Conservation (phyloP, 2,329 filamentous ascomycete genomes). For the Arthroderma sp. region DNA sequence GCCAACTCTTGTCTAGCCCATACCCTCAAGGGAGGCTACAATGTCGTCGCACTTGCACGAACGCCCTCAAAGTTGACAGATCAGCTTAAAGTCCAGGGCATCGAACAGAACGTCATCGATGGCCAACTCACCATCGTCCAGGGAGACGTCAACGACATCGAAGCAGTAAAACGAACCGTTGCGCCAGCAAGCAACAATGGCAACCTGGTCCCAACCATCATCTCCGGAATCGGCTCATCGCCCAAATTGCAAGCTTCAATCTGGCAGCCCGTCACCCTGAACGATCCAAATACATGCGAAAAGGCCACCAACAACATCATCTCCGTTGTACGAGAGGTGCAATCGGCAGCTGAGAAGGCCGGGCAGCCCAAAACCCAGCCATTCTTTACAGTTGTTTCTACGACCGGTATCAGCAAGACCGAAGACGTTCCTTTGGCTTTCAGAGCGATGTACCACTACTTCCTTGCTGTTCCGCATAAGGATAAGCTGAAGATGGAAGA, state of each 20-base stretch:
- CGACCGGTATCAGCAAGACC: conserved; percentile 18
- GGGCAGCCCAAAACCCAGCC: conserved; percentile 10
- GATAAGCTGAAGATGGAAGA: conserved; percentile 18
- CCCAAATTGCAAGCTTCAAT: conserved; percentile 18
- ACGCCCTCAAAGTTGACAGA: conserved; percentile 38
- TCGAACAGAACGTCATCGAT: conserved; percentile 27
- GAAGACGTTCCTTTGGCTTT: conserved; percentile 14
- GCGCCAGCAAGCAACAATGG: conserved; percentile 18
- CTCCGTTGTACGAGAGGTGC: conserved; percentile 17
- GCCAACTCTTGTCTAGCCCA: conserved; percentile 34
- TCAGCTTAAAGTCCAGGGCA: conserved; percentile 31
- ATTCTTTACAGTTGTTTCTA: conserved; percentile 17
- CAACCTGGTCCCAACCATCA: conserved; percentile 32
- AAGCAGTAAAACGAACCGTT: conserved; percentile 31
- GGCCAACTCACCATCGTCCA: conserved; percentile 37
- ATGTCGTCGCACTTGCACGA: conserved; percentile 39
- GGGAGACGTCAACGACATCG: conserved; percentile 36
- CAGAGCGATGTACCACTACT: conserved; percentile 17
- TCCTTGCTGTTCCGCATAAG: conserved; percentile 19
- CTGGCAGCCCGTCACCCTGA: conserved; percentile 16
- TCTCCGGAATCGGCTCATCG: conserved; percentile 33
- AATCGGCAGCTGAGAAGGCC: background rate
- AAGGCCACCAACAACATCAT: conserved; percentile 16
- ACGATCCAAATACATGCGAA: conserved; percentile 20
- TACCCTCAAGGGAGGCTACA: conserved; percentile 35